phyloP scores from a whole-genome alignment of 192 early-diverging fungal species.

The Chytriomyces sp. region DNA sequence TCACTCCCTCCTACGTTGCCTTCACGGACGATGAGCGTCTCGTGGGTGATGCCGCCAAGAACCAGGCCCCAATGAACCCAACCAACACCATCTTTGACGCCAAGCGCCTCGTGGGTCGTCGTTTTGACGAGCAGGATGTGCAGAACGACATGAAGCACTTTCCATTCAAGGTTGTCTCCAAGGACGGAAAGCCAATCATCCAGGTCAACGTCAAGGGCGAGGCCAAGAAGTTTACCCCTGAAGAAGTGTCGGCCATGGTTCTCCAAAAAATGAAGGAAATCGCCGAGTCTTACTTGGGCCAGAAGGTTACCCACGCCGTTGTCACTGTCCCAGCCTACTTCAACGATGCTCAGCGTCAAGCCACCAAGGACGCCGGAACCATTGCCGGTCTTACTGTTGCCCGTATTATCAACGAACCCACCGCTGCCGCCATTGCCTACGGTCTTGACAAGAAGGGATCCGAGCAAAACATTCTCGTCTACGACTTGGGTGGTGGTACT shows the following conservation, averaged over 20 bases:
- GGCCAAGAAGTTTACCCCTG: conserved; percentile 83
- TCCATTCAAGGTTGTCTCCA: conserved; percentile 87
- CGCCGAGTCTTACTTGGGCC: conserved; percentile 85
- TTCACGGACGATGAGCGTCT: conserved; percentile 92
- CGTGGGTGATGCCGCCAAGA: conserved; percentile 94
- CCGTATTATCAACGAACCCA: conserved; percentile 94
- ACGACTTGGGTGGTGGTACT: conserved; percentile 97
- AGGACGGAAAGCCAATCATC: conserved; percentile 83
- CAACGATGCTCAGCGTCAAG: conserved; percentile 95
- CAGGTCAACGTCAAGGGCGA: conserved; percentile 86
- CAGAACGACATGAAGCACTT: conserved; percentile 94
- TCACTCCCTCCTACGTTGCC: conserved; percentile 93
- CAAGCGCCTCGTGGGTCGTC: conserved; percentile 90
- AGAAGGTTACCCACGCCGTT: conserved; percentile 89
- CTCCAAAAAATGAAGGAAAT: conserved; percentile 94
- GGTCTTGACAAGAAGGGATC: conserved; percentile 89
- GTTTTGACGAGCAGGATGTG: conserved; percentile 87
- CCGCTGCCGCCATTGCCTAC: conserved; percentile 94
- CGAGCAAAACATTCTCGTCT: conserved; percentile 93
- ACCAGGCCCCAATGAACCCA: conserved; percentile 89
- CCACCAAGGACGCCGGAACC: conserved; percentile 87
- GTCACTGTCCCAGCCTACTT: conserved; percentile 98
- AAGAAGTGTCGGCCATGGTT: conserved; percentile 98
- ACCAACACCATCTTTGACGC: conserved; percentile 92
- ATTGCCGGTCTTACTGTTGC: conserved; percentile 84